Conservation (phyloP, 495 filamentous ascomycete genomes). For the Xylaria grammica region DNA sequence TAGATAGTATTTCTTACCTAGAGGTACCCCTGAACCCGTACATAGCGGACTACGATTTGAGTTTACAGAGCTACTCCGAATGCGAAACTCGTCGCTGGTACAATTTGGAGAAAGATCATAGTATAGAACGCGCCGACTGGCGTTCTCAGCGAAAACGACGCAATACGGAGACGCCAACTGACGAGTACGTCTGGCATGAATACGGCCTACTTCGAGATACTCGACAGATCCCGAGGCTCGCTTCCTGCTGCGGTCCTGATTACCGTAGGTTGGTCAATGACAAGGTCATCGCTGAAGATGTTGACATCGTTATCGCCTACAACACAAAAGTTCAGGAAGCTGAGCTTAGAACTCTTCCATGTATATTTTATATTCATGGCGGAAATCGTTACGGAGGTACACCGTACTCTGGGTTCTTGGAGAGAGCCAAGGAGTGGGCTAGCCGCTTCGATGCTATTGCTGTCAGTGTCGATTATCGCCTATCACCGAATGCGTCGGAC, state of each 20-base stretch:
- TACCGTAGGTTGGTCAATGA: conserved; percentile 11
- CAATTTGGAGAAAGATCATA: conserved; percentile 2
- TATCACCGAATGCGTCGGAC: conserved; percentile 23
- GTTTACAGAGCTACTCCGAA: conserved; percentile 10
- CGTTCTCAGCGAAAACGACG: conserved; percentile 21
- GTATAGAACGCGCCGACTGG: conserved; percentile 17
- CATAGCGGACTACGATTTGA: conserved; percentile 15
- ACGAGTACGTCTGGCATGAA: conserved; percentile 4
- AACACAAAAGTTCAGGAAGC: conserved; percentile 2
- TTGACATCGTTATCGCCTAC: conserved; percentile 15
- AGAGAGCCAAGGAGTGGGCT: conserved; percentile 21
- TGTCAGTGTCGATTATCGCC: conserved; percentile 23
- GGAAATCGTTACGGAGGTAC: conserved; percentile 22
- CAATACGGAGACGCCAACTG: not conserved
- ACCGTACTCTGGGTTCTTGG: conserved; percentile 21
- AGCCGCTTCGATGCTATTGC: conserved; percentile 16
- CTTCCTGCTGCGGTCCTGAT: conserved; percentile 9
- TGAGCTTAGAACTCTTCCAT: conserved; percentile 13
- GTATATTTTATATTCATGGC: conserved; percentile 25
- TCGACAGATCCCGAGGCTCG: conserved; percentile 14
- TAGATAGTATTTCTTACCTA: conserved; percentile 18
- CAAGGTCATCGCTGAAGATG: conserved; percentile 29
- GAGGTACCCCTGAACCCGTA: conserved; percentile 20
- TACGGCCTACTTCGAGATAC: conserved; percentile 8
- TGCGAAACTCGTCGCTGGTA: conserved; percentile 15